A percentile compares a stretch with the other conserved stretches of the same genome.
Evolutionary conservation across 2,329 filamentous ascomycete genomes (phyloP).

Genomic region (Emericellopsis atlantica): DNA sequence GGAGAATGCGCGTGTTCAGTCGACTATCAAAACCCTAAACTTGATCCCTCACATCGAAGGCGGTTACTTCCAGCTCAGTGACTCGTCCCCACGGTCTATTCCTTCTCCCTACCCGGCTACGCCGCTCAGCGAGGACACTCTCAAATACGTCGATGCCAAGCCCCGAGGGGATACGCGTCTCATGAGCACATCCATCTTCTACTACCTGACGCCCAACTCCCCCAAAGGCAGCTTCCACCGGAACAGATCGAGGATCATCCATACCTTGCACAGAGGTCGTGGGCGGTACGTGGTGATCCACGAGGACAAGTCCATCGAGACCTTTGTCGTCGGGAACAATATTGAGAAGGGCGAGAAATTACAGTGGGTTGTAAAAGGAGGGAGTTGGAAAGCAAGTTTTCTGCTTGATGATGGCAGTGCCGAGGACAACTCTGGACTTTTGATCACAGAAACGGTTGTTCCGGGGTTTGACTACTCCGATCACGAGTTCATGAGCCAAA

Average conservation of each 20-base stretch:
- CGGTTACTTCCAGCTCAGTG: slow-evolving; percentile 51
- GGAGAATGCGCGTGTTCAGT: slow-evolving; percentile 5
- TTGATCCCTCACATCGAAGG: slow-evolving; percentile 48
- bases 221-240: slow-evolving; percentile 51
- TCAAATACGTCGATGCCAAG: slow-evolving; percentile 15
- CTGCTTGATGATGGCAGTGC: slow-evolving; percentile 28
- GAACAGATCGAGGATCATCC: slow-evolving; percentile 48
- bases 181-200: slow-evolving; percentile 50
- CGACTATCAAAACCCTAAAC: slow-evolving; percentile 21
- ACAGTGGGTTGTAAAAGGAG: slow-evolving; percentile 59
- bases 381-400: slow-evolving; percentile 53
- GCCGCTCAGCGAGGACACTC: slow-evolving; percentile 21
- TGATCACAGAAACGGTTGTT: slow-evolving; percentile 57
- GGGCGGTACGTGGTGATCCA: slow-evolving; percentile 55
- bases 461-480: slow-evolving; percentile 57
- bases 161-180: slow-evolving; percentile 27
- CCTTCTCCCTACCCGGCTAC: slow-evolving; percentile 29
- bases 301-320: slow-evolving; percentile 44
- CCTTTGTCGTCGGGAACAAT: slow-evolving; percentile 48
- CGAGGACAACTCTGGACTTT: slow-evolving; percentile 29
- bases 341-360: slow-evolving; percentile 44
- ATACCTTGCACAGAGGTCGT: slow-evolving; percentile 50
- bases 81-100: slow-evolving; percentile 36
- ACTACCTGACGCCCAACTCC: slow-evolving; percentile 43
- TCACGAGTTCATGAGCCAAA: slow-evolving; percentile 49